These are phyloP conservation scores for Clonostachys solani DNA, from an alignment of 2,329 filamentous ascomycete genomes.

Conservation along the genomic window DNA sequence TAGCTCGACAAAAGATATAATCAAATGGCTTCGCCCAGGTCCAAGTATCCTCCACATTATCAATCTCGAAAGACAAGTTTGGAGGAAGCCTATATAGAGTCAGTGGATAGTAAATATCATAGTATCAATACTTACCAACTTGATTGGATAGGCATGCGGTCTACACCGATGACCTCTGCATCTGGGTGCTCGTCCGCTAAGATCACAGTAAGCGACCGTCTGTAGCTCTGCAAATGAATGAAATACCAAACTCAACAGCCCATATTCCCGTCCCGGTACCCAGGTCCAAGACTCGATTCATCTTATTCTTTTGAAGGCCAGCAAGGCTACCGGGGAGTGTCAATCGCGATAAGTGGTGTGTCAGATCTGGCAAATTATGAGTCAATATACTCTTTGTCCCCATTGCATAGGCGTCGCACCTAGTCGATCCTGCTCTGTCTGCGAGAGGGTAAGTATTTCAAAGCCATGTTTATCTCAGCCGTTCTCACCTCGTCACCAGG, in stretches of 20 bases:
- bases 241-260: conserved; percentile 19
- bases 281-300: conserved; percentile 32
- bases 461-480: too few species aligned
- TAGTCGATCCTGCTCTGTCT: too few species aligned
- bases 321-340: too few species aligned
- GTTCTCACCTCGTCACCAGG: too few species aligned
- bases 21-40: conserved; percentile 20
- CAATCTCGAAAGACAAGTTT: conserved; percentile 28
- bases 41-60: conserved; percentile 24
- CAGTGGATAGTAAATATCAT: too few species aligned
- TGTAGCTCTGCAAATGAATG: too few species aligned
- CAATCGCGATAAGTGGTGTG: too few species aligned
- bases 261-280: conserved; percentile 35
- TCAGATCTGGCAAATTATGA: too few species aligned
- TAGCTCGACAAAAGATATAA: conserved; percentile 28
- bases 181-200: conserved; percentile 14
- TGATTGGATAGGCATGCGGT: conserved; percentile 38
- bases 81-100: conserved; percentile 19
- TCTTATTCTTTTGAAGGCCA: conserved; percentile 5
- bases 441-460: too few species aligned
- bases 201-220: conserved; percentile 9
- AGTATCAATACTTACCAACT: too few species aligned
- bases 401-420: too few species aligned
- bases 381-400: too few species aligned
- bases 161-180: conserved; percentile 29